Evolutionary conservation across 2,329 filamentous ascomycete genomes (phyloP).

Genomic region (Diaporthe destruens): DNA sequence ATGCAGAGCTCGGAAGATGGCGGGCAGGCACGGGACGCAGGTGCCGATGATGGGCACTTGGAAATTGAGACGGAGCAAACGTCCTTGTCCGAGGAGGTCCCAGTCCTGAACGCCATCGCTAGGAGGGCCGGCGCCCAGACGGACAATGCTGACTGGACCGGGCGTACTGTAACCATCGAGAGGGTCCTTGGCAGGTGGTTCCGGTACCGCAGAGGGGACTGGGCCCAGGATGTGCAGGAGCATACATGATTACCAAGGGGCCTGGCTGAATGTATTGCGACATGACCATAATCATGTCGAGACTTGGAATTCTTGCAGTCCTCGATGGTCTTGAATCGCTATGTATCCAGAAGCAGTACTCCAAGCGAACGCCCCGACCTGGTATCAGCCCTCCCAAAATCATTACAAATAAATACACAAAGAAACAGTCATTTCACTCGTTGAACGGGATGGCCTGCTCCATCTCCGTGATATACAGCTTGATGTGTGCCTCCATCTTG

Average conservation of each 20-base stretch:
- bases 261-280: not conserved
- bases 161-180: constrained; percentile 68
- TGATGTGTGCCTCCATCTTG: constrained; percentile 97
- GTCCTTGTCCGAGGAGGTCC: constrained; percentile 64
- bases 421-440: constrained; percentile 26
- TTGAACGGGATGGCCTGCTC: constrained; percentile 78
- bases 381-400: constrained; percentile 40
- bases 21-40: constrained; percentile 40
- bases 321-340: constrained; percentile 32
- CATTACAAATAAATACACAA: constrained; percentile 48
- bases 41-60: not conserved
- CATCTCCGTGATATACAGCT: constrained; percentile 98
- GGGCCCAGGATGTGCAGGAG: constrained; percentile 45
- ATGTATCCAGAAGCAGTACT: constrained; percentile 14
- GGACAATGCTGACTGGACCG: constrained; percentile 67
- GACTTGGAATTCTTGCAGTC: not conserved
- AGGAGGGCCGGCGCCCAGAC: constrained; percentile 56
- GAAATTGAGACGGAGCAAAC: constrained; percentile 45
- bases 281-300: not conserved
- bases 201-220: constrained; percentile 58
- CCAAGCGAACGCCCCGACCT: constrained; percentile 38
- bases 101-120: constrained; percentile 70
- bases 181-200: constrained; percentile 77
- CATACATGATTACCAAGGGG: not conserved
- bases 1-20: constrained; percentile 33